Evolutionary conservation across 1,284 basidiomycete species (phyloP), one percentile per base, ranked within the genome.

Genomic region (Heterobasidion parviporum): DNA sequence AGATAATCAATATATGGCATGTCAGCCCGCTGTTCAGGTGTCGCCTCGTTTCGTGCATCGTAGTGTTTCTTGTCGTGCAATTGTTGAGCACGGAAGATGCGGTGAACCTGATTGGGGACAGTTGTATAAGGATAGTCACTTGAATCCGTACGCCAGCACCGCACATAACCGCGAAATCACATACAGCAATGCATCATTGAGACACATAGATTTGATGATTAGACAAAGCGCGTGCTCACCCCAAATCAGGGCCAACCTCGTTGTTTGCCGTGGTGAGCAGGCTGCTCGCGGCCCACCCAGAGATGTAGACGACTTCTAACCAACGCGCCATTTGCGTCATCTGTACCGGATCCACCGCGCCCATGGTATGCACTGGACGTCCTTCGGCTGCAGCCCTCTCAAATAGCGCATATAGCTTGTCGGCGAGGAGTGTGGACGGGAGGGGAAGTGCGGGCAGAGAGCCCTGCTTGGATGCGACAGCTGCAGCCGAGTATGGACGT

Each of bases 221-320:
- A 8, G n/a, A 50, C 50, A 14, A 36, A 26, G 26, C 26, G 26
- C 26, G 26, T 14, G 72, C 81, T 65, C 65, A 91, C 92, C 95
- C 97, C 68, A 99, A 85, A 77, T 99, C 96, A 44, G 96, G 96
- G 48, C 96, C 96, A 54, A 98, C 95, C 74, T 99, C 97, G 67
- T 98, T 95, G 66, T 85, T 91, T 34, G 86, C 89, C 1, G 94
- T 97, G 26, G 92, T 93, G 53, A 93, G 78, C 56, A 94, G 81
- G 58, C 94, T 98, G 49, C 87, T 91, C 41, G 85, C 82, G 26
- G 90, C 92, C 85, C 92, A 99, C 32, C 96, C 96, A 44, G 93
- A 97, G 32, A 99, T 81, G 69, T 99, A 99, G 51, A 98, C 89
- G 20, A 93, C 89, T 68, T 98, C 93, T 66, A 97, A 92, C 71